A percentile compares a stretch with the other conserved stretches of the same genome.
Conservation (phyloP, 2,329 filamentous ascomycete species). For the Simplicillium sp. region DNA sequence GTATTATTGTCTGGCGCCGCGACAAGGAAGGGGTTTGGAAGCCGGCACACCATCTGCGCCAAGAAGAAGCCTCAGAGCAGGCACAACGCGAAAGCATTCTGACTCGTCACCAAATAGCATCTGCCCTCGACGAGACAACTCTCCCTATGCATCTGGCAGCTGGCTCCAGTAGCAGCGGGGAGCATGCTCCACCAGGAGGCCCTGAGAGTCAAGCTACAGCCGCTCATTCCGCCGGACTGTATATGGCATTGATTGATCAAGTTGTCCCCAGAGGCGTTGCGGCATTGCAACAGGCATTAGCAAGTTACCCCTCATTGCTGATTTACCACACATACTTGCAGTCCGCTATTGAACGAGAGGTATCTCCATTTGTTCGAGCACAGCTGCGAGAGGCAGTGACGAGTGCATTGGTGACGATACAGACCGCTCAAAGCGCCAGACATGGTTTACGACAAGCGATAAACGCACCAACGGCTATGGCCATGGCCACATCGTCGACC, state of each 20-base stretch:
- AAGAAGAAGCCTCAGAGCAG: conserved; percentile 57
- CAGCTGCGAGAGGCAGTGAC: conserved; percentile 41
- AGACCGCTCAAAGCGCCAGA: conserved; percentile 30
- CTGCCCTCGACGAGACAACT: too few species aligned
- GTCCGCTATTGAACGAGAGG: conserved; percentile 39
- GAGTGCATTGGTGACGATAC: conserved; percentile 32
- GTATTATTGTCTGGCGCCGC: conserved; percentile 88
- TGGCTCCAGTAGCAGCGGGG: background rate
- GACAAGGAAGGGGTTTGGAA: conserved; percentile 81
- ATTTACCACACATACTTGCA: conserved; percentile 38
- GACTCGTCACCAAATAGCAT: background rate
- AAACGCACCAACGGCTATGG: conserved; percentile 1
- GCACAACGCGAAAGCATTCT: conserved; percentile 20
- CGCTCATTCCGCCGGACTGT: conserved; percentile 27
- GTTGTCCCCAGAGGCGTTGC: conserved; percentile 39
- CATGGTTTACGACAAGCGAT: conserved; percentile 10
- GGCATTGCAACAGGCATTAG: conserved; percentile 35
- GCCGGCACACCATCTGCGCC: conserved; percentile 62
- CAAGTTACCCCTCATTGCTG: conserved; percentile 38
- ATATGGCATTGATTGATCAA: conserved; percentile 42
- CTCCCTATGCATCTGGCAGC: conserved; percentile 1
- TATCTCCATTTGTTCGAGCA: conserved; percentile 34
- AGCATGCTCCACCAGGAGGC: conserved; percentile 4
- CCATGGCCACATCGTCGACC: background rate
- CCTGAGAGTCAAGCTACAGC: conserved; percentile 6